Base-by-base conservation (phyloP, 352 stramenopile species). In the Pythium dissimile region DNA sequence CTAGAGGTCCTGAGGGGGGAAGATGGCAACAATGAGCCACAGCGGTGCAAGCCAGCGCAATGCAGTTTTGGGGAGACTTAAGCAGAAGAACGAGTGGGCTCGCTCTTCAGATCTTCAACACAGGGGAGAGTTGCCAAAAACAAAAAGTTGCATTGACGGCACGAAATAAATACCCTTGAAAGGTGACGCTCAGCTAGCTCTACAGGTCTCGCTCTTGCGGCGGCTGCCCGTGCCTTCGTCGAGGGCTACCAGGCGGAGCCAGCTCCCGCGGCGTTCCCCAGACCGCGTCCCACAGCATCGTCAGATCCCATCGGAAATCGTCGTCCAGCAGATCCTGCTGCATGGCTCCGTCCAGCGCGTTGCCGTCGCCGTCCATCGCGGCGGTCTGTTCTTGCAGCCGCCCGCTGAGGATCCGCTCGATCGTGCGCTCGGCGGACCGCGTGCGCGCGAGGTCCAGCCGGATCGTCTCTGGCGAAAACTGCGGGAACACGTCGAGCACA, bases 401-500 rank as follows among this genome's bases (percentile, higher is more conserved):
- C 13, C 78, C 81, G 32, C 63, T 81, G 11, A 92, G 30, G 59
- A 92, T 87, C 16, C 77, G 75, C 55, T 92, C 79, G 62, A 89
- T 89, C 8, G 81, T 92, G 32, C 75, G 69, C 39, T 89, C 80
- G 5, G 80, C 64, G 0, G 81, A 92, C 18, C 72, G 73, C 24
- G 79, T 89, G 13, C 58, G 66, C 43, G 54, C 55, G 16, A 92
- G 61, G 56, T 92, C 81, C 4, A 60, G 66, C 9, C 63, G 71
- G 48, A 92, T 77, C 11, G 79, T 70, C 34, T 89, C 77, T 0
- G 72, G 51, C 0, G 72, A 76, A 57, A 84, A 87, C 46, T 92
- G 81, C 2, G 81, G 81, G 30, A 92, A 92, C 12, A 92, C 69
- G 23, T 92, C 79, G 58, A 71, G 84, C 12, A 92, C 82, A 30